Conservation (phyloP, 139 green algal species). For the Mesotaenium endlicherianum region DNA sequence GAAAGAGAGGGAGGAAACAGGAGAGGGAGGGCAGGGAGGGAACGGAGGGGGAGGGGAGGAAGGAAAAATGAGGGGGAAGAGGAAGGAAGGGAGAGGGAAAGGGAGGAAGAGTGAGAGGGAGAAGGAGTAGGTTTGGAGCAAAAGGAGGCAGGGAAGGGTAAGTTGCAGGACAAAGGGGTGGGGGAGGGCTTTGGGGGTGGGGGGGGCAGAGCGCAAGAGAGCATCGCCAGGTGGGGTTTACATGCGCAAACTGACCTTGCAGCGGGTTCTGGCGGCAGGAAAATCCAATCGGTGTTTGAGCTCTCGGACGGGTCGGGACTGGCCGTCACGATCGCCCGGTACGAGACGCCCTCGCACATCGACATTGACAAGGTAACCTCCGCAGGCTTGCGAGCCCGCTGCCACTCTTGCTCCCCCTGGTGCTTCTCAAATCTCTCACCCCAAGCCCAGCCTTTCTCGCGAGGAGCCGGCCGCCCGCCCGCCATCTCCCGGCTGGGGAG, state of each 20-base stretch:
- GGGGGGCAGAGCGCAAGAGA: neutral
- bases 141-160: neutral
- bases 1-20: too few relatives aligned
- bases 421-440: neutral
- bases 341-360: conserved; percentile 65
- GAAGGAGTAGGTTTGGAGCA: neutral
- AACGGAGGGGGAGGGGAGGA: too few relatives aligned
- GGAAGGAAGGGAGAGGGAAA: neutral
- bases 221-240: neutral
- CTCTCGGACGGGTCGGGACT: conserved; percentile 86
- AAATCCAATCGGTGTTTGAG: conserved; percentile 93
- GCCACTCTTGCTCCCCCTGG: neutral
- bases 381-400: neutral
- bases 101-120: neutral
- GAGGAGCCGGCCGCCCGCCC: neutral
- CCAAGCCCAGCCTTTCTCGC: neutral
- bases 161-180: neutral
- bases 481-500: neutral
- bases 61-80: neutral
- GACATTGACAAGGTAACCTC: conserved; percentile 62
- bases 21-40: too few relatives aligned
- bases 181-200: neutral
- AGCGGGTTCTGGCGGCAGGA: conserved; percentile 3
- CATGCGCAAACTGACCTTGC: neutral
- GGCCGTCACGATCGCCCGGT: conserved; percentile 87